Conservation (phyloP, 148 eudicot genomes). For the Rhododendron henanense region DNA sequence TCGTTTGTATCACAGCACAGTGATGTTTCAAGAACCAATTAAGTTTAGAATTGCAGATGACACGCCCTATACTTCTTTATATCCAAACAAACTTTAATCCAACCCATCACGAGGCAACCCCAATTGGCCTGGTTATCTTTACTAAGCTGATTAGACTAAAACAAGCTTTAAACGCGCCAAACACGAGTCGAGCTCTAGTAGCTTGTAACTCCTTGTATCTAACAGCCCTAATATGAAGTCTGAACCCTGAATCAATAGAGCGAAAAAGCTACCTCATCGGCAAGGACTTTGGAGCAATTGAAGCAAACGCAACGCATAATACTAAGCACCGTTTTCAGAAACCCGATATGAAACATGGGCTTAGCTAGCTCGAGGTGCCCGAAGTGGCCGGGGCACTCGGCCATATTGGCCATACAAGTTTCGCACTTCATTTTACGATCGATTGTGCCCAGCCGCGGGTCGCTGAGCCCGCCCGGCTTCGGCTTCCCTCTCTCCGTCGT, state of each 20-base stretch:
- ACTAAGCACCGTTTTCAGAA: conserved; percentile 87
- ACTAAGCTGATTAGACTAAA: not conserved
- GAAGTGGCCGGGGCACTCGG: conserved; percentile 97
- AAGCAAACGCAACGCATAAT: conserved; percentile 94
- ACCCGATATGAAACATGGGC: conserved; percentile 95
- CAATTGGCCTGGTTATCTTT: not conserved
- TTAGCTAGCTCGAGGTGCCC: conserved; percentile 99
- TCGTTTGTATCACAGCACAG: not conserved
- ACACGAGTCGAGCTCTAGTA: not conserved
- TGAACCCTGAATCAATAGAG: not conserved
- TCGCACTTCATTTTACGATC: conserved; percentile 95
- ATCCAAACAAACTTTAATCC: not conserved
- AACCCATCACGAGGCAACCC: not conserved
- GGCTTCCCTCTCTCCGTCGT: conserved; percentile 96
- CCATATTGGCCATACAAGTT: conserved; percentile 94
- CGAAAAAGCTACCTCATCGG: conserved; percentile 64
- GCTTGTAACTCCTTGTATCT: not conserved
- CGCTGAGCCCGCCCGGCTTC: conserved; percentile 86
- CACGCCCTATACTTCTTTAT: not conserved
- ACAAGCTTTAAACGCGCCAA: not conserved
- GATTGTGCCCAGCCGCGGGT: conserved; percentile 81
- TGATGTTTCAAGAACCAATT: not conserved
- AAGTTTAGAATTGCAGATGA: not conserved
- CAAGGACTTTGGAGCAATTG: conserved; percentile 88
- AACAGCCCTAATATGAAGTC: not conserved